Percentiles rank a stretch among this genome's conserved stretches.
Evolutionary conservation across 2,329 filamentous ascomycete species (phyloP).

Genomic region (Cyphellophora attinorum): DNA sequence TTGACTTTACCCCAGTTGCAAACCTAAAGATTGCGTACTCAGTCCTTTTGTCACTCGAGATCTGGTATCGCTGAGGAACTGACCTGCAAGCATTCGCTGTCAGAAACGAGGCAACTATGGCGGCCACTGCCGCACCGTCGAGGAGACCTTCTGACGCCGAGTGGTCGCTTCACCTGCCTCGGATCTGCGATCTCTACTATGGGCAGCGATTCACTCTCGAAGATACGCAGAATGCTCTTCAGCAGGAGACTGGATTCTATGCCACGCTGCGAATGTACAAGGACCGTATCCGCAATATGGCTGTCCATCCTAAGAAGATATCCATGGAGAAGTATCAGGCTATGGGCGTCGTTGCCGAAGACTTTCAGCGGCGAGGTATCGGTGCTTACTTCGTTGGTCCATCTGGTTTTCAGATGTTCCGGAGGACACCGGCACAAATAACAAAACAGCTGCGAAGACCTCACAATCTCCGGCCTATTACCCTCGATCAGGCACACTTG

Average conservation of each 20-base stretch:
- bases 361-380: not conserved
- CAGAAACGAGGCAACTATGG: too few species aligned
- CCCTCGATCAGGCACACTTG: not conserved
- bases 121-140: not conserved
- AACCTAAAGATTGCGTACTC: too few species aligned
- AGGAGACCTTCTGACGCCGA: not conserved
- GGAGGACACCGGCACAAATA: not conserved
- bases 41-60: too few species aligned
- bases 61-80: too few species aligned
- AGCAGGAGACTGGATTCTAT: not conserved
- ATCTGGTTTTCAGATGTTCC: not conserved
- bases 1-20: too few species aligned
- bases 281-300: not conserved
- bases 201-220: not conserved
- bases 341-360: conserved; percentile 1
- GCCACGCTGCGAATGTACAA: not conserved
- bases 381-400: not conserved
- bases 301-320: conserved; percentile 1
- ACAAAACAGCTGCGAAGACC: not conserved
- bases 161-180: not conserved
- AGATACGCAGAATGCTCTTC: not conserved
- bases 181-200: not conserved
- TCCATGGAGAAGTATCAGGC: not conserved
- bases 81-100: too few species aligned
- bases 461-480: not conserved